Base-by-base conservation (phyloP, 768 basidiomycete species). In the Dioszegia hungarica region DNA sequence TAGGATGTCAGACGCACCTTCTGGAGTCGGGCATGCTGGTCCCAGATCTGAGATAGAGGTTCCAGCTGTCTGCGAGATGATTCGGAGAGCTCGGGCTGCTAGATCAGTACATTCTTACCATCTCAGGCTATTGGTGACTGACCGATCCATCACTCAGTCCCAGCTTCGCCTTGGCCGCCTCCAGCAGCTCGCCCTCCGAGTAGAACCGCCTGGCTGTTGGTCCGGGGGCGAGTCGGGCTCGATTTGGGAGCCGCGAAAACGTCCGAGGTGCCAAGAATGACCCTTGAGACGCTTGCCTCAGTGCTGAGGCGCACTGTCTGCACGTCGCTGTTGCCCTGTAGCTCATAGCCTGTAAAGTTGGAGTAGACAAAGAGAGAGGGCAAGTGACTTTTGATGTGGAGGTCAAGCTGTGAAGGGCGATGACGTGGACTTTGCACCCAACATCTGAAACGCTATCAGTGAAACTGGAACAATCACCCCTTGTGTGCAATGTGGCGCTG, bases 1-100 rank as follows among this genome's bases (percentile, higher is more conserved):
- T 31, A 2, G 45, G 5, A 3, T 9, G 4, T 6, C 25, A 3
- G 28, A 31, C 28, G 22, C 9, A 46, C 90, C 79, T 84, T 66
- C 57, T 78, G 79, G 5, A 82, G 80, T n/a, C 77, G 74, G 20
- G 68, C 69, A 83, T 86, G 90, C 22, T 79, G 72, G 27, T 82
- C 76, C 89, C 89, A 93, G 10, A 85, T 86, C 11, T 79, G 73
- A 34, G 82, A 80, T 2, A 92, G 77, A 1, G 84, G 80, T 62
- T 89, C 86, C 12, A 85, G 73, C 54, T 89, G 86, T 61, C 86
- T 87, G 40, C 86, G 73, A 22, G 82, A 79, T 59, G 27, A 29
- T 9, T 46, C 45, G 11, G 45, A 11, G 17, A 46, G 28, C 5
- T 11, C 28, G 15, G 45, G 22, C 45, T 46, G 17, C 6, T 12